Base-by-base conservation (phyloP, 139 green algal genomes). In the Picochlorum sp. region DNA sequence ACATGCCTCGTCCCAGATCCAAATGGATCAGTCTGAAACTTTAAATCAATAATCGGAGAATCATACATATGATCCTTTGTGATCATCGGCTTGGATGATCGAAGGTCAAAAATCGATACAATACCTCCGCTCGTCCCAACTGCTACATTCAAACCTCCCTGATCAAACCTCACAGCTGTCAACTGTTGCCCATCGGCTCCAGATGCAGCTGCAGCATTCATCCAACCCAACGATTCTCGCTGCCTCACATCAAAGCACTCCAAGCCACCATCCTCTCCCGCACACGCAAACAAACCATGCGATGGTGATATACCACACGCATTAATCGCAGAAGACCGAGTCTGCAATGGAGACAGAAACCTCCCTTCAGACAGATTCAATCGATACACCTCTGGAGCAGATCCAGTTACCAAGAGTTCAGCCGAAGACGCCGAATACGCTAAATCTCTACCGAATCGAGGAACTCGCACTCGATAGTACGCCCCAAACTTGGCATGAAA, bases 1-100 rank as follows among this genome's bases (percentile, higher is more conserved):
- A 98, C 74, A 21, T 73, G 75, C 30, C 77, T 75, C 16, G 67
- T 55, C 47, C 54, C 41, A 18, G 8, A 66, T 31, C 45, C 51
- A 23, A 49, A 44, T 31, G 45, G 41, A 4, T 60, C 49, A 10
- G 54, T 41, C 63, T 96, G 89, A 73, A 90, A 98, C 66, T 96
- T 95, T 77, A 98, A 89, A 85, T 96, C 88, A 26, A 86, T 55
- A 49, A 99, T 98, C 23, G 62, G 76, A 4, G 70, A 65, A 54
- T 80, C 88, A 45, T 96, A 97, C 90, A 97, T 95, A 79, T 98
- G 94, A 72, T 99, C 94, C 74, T 97, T 97, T 3, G 88, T 77
- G 1, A 86, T 23, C 59, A 94, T 62, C 11, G 94, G 91, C 15
- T 68, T 49, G 15, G 77, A 77, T 1, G 79, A 85, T 18, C 89